Conservation (phyloP, 179 eudicot species). For the Corrigiola litoralis region DNA sequence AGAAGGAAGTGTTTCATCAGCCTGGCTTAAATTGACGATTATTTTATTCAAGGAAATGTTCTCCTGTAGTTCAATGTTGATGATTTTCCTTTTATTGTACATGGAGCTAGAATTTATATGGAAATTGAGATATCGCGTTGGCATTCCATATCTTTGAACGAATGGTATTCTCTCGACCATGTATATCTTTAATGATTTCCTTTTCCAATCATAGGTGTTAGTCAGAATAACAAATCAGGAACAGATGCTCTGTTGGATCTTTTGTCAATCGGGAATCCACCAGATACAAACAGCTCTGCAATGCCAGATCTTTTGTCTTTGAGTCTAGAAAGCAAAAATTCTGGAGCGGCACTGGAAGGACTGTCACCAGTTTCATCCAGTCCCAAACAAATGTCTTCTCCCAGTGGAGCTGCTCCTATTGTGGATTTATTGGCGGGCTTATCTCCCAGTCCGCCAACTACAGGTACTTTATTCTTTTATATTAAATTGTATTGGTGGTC, state of each 20-base stretch:
- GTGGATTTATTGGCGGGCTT: constrained; percentile 81
- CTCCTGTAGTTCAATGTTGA: no score
- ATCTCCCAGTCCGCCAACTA: constrained; percentile 38
- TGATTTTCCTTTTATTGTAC: no score
- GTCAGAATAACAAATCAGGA: constrained; percentile 63
- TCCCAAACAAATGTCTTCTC: constrained; percentile 38
- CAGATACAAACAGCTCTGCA: constrained; percentile 46
- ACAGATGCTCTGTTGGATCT: constrained; percentile 84
- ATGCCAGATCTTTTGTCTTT: constrained; percentile 53
- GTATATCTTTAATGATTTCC: constrained; percentile 7
- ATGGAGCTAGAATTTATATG: no score
- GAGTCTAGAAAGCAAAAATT: constrained; percentile 42
- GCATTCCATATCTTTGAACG: neutral
- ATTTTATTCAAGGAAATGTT: no score
- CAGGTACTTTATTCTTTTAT: constrained; percentile 36
- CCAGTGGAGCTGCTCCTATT: constrained; percentile 52
- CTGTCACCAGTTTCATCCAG: constrained; percentile 49
- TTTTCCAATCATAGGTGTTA: constrained; percentile 42
- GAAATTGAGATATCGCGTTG: no score
- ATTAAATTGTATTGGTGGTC: neutral
- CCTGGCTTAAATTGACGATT: no score
- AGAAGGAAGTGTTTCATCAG: no score
- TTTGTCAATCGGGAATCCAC: constrained; percentile 74
- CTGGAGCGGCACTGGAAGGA: constrained; percentile 36
- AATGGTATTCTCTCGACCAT: neutral